A percentile compares a stretch with the other conserved stretches of the same genome.
Conservation (phyloP, 257 asterid species). For the Handroanthus guayacan region DNA sequence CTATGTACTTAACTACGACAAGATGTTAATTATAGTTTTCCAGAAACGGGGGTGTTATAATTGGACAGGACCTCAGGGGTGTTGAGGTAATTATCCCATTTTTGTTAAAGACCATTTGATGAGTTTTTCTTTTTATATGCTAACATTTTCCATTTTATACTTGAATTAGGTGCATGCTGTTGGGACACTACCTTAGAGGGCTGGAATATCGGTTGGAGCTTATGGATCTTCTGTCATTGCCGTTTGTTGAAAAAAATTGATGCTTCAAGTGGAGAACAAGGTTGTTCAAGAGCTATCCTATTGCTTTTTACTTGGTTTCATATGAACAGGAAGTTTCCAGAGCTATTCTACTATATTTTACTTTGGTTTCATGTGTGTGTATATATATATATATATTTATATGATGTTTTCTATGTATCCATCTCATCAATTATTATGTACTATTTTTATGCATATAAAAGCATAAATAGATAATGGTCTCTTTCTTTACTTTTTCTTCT, state of each 20-base stretch:
- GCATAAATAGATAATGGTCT: too few relatives aligned
- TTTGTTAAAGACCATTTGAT: not conserved
- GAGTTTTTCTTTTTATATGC: not conserved
- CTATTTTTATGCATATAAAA: too few relatives aligned
- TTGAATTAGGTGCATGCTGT: conserved; percentile 81
- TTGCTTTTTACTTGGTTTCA: not conserved
- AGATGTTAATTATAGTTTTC: too few relatives aligned
- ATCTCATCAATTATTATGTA: too few relatives aligned
- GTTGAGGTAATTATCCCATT: too few relatives aligned
- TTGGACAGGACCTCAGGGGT: too few relatives aligned
- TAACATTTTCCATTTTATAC: not conserved
- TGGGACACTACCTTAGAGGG: conserved; percentile 94
- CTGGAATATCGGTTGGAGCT: conserved; percentile 87
- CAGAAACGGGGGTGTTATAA: too few relatives aligned
- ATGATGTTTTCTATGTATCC: too few relatives aligned
- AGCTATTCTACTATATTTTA: conserved; percentile 10
- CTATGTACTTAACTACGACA: too few relatives aligned
- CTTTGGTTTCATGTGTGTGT: conserved; percentile 29
- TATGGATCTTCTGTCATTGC: conserved; percentile 66
- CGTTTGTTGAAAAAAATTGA: conserved; percentile 42
- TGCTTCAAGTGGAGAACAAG: conserved; percentile 41
- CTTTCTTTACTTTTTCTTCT: too few relatives aligned
- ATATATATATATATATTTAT: not conserved
- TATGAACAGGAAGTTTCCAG: conserved; percentile 17
- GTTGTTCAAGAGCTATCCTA: conserved; percentile 32